A percentile compares a stretch with the other conserved stretches of the same genome.
phyloP scores from a whole-genome alignment of 139 green algal species.

The Dunaliella sp. region DNA sequence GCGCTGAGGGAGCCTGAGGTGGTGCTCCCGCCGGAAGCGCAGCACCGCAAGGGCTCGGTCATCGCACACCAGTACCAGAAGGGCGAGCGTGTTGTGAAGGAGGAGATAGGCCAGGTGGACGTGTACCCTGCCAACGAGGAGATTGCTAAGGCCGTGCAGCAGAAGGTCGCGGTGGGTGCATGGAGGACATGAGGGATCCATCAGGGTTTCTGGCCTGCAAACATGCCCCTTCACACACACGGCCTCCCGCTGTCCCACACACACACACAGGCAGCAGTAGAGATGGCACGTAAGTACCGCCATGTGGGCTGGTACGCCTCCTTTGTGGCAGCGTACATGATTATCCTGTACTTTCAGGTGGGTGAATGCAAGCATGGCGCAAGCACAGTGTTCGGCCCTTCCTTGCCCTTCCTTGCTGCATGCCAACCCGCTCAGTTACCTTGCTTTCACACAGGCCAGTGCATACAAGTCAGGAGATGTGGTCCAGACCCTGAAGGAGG shows the following conservation, averaged over 20 bases:
- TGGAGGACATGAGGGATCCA: no score
- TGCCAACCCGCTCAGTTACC: not conserved
- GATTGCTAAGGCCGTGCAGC: constrained; percentile 58
- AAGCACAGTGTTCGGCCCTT: no score
- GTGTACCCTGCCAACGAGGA: constrained; percentile 58
- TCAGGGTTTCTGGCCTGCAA: no score
- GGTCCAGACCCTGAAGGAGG: constrained; percentile 62
- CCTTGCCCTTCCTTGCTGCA: no score
- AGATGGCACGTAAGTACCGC: constrained; percentile 59
- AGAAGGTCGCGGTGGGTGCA: constrained; percentile 57
- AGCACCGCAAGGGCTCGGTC: constrained; percentile 21
- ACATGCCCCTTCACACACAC: not conserved
- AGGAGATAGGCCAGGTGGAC: constrained; percentile 23
- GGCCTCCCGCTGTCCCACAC: no score
- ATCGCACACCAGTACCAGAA: constrained; percentile 37
- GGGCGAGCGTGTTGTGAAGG: constrained; percentile 28
- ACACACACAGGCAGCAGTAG: constrained; percentile 53
- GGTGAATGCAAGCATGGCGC: not conserved
- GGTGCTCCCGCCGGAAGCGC: not conserved
- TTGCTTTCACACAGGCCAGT: constrained; percentile 41
- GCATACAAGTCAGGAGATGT: constrained; percentile 66
- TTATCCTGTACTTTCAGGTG: constrained; percentile 70
- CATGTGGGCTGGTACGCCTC: constrained; percentile 66
- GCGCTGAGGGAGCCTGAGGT: not conserved
- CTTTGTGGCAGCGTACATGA: constrained; percentile 69